Base-by-base conservation (phyloP, 2,329 filamentous ascomycete species). In the Fusarium bactridioides region DNA sequence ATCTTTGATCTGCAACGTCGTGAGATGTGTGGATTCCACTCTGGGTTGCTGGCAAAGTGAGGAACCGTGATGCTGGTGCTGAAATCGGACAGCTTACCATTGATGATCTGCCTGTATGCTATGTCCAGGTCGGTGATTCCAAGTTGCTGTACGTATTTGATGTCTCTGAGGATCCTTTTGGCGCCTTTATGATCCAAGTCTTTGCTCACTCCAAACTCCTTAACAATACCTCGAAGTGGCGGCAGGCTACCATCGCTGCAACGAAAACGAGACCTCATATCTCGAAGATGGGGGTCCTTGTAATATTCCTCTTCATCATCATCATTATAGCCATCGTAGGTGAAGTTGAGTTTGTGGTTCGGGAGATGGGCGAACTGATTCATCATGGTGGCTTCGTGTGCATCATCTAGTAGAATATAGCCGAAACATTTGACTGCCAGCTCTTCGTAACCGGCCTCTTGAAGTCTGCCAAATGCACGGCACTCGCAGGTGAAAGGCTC, bases 41-140 rank as follows among this genome's bases (percentile, higher is more conserved):
- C 66, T 6, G 53, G 61, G 16, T 29, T 66, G 11, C 44, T 75
- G 13, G 70, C 13, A 33, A 65, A 74, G 57, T 79, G 77, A 18
- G 78, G 77, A 12, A 65, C 21, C 10, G 78, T 79, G 25, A 77
- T 53, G 51, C 75, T 59, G 10, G 38, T 71, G 66, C 76, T 78
- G 47, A 79, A 76, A 61, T 79, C 74, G 55, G 57, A 33, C 6
- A 76, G 4, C 47, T 77, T 78, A 54, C 70, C 64, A 60, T 53
- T 60, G 58, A 78, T 63, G 16, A 76, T 10, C 45, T 79, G 75
- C 19, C 65, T 19, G 37, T 50, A 11, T 19, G 41, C 19, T 19
- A 63, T 4, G 7, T 63, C 61, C 10, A 63, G 35, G 12, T 40
- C 10, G 7, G 47, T 47, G 12, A 61, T 61, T 6, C 61, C 61